Evolutionary conservation across 2,329 filamentous ascomycete species (phyloP).

Genomic region (Alternaria novae-zelandiae): DNA sequence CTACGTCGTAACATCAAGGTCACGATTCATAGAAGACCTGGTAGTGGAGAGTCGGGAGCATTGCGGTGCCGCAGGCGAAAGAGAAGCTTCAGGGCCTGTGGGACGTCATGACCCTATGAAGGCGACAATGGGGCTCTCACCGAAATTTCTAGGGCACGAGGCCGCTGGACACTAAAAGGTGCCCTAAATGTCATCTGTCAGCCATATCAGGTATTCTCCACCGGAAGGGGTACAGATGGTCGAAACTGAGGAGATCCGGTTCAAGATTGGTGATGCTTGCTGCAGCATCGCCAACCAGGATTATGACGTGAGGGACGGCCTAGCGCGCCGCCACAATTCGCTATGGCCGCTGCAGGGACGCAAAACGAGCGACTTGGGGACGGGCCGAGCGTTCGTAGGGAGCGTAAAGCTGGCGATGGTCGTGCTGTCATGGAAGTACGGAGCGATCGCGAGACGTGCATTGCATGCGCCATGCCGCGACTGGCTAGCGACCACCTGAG

Average conservation of each 20-base stretch:
- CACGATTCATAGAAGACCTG: conserved; percentile 18
- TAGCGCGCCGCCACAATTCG: conserved; percentile 25
- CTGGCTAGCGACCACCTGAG: conserved; percentile 6
- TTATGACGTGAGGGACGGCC: conserved; percentile 27
- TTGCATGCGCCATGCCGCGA: conserved; percentile 22
- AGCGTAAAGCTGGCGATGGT: conserved; percentile 28
- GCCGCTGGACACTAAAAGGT: conserved; percentile 27
- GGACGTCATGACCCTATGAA: conserved; percentile 30
- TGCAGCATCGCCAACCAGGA: conserved; percentile 25
- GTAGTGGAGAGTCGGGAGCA: conserved; percentile 21
- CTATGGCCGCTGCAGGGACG: conserved; percentile 24
- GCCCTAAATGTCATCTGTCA: conserved; percentile 35
- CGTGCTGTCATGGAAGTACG: conserved; percentile 33
- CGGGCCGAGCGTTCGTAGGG: conserved; percentile 25
- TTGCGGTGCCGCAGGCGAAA: conserved; percentile 24
- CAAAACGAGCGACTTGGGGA: conserved; percentile 26
- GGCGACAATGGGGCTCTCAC: conserved; percentile 26
- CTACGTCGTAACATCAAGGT: conserved; percentile 43
- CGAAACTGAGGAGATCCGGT: conserved; percentile 35
- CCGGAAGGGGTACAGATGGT: conserved; percentile 26
- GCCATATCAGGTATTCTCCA: conserved; percentile 26
- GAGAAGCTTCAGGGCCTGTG: conserved; percentile 17
- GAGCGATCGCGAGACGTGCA: conserved; percentile 34
- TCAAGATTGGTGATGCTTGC: conserved; percentile 28
- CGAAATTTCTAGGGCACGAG: conserved; percentile 30